Conservation (phyloP, 164 flowering plant genomes). For the Berberis thunbergii region DNA sequence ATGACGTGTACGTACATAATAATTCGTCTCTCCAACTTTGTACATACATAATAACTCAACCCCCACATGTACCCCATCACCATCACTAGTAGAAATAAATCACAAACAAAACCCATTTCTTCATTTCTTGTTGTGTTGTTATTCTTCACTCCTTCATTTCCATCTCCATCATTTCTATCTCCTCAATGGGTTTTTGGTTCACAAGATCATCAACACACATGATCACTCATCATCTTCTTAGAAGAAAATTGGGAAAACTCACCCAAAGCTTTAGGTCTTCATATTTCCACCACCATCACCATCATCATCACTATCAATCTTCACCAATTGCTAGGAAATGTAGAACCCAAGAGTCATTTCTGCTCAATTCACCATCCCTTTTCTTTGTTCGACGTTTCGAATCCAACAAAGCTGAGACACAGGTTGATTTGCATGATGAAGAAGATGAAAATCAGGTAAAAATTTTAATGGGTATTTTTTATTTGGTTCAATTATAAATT, state of each 20-base stretch:
- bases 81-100: too few species aligned
- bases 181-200: slow-evolving; percentile 16
- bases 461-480: background rate
- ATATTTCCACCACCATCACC: background rate
- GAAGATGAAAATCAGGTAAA: slow-evolving; percentile 25
- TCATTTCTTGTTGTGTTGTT: too few species aligned
- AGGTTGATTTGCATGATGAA: slow-evolving; percentile 3
- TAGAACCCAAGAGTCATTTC: slow-evolving; percentile 15
- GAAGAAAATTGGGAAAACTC: slow-evolving; percentile 6
- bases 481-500: background rate
- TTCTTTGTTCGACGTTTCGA: slow-evolving; percentile 30
- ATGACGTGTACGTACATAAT: too few species aligned
- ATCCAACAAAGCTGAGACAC: slow-evolving; percentile 25
- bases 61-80: too few species aligned
- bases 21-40: too few species aligned
- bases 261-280: slow-evolving; percentile 7
- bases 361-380: slow-evolving; percentile 9
- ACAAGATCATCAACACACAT: slow-evolving; percentile 7
- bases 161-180: too few species aligned
- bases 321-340: background rate
- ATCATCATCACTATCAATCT: background rate
- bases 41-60: too few species aligned
- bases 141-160: too few species aligned
- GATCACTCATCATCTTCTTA: slow-evolving; percentile 2
- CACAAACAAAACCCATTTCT: too few species aligned